A percentile compares a stretch with the other conserved stretches of the same genome.
Conservation (phyloP, 2,329 filamentous ascomycete genomes). For the Mollisiaceae sp. region DNA sequence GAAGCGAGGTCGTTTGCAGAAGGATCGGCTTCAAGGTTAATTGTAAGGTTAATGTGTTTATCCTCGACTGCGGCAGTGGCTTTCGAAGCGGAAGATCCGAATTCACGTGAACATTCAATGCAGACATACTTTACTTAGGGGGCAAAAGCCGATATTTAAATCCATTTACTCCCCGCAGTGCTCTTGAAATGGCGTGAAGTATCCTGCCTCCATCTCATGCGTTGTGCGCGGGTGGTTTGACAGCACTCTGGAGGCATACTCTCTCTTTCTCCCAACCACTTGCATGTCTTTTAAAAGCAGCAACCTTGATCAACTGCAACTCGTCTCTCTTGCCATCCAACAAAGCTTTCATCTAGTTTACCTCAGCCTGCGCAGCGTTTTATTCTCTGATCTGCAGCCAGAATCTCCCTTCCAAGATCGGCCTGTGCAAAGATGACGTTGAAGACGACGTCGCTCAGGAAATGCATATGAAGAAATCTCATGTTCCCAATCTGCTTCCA, state of each 20-base stretch:
- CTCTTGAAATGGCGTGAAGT: too few species aligned
- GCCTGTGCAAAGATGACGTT: slow-evolving; percentile 54
- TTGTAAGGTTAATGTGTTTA: not conserved
- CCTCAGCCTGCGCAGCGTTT: slow-evolving; percentile 40
- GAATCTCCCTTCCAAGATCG: slow-evolving; percentile 42
- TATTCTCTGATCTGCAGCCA: slow-evolving; percentile 43
- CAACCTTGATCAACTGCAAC: slow-evolving; percentile 52
- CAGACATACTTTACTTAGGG: not conserved
- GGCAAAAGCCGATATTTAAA: too few species aligned
- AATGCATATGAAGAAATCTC: slow-evolving; percentile 50
- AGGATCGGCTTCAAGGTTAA: not conserved
- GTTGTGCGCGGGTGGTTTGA: not conserved
- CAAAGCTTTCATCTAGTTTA: slow-evolving; percentile 39
- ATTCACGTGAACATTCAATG: too few species aligned
- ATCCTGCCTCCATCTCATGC: not conserved
- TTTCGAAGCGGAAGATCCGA: not conserved
- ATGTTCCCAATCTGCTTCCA: slow-evolving; percentile 48
- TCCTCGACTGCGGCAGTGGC: not conserved
- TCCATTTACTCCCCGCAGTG: too few species aligned
- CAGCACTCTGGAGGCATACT: not conserved
- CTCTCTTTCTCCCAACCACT: not conserved
- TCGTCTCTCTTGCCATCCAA: slow-evolving; percentile 45
- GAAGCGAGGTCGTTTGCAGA: not conserved
- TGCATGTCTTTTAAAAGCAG: slow-evolving; percentile 47
- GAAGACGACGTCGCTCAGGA: slow-evolving; percentile 59